A percentile compares a stretch with the other conserved stretches of the same genome.
Conservation (phyloP, 192 early-diverging fungal species). For the Linnemannia exigua region DNA sequence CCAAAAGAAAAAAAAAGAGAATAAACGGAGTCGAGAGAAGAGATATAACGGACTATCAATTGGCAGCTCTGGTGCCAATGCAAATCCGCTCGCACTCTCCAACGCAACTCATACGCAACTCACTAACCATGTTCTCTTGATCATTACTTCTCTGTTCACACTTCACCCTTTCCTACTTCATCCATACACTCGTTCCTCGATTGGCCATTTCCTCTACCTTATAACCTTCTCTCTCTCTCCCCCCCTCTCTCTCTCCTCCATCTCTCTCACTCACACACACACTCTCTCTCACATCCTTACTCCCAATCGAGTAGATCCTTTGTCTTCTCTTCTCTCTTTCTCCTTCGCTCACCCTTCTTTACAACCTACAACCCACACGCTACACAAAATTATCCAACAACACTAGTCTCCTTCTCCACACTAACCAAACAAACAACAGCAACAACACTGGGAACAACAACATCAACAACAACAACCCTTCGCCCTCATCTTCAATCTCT, state of each 20-base stretch:
- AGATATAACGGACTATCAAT: not conserved
- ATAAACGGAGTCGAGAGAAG: not conserved
- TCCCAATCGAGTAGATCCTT: not conserved
- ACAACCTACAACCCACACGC: not conserved
- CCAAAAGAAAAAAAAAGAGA: not conserved
- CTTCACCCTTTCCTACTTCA: not conserved
- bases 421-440: not conserved
- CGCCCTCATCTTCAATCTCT: not conserved
- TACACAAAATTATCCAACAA: not conserved
- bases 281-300: not conserved
- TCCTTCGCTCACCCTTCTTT: not conserved
- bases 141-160: not conserved
- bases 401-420: not conserved
- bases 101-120: no score
- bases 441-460: not conserved
- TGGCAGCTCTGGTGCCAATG: not conserved
- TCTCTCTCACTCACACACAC: no score
- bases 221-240: not conserved
- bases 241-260: no score
- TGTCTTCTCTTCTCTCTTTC: not conserved
- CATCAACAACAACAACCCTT: not conserved
- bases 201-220: not conserved
- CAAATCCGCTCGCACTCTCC: no score
- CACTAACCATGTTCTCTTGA: not conserved
- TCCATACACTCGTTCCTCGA: not conserved